phyloP scores from a whole-genome alignment of 352 stramenopile species.

The Globisporangium mamillatum region DNA sequence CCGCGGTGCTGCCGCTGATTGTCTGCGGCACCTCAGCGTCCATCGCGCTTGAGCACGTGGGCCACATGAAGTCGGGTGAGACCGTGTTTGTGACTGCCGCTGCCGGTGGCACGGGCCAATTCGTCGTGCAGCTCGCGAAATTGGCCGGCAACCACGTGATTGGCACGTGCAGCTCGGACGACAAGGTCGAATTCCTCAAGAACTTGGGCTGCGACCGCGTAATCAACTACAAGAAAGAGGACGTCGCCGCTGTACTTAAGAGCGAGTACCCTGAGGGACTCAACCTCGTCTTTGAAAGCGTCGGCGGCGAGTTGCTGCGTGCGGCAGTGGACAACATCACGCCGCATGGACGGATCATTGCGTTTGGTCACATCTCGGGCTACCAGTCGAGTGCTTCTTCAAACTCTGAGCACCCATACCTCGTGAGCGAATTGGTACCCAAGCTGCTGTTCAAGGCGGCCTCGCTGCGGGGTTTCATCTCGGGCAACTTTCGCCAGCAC shows the following conservation, averaged over 20 bases:
- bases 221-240: constrained; percentile 87
- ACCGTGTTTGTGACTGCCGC: constrained; percentile 61
- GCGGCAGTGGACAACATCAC: constrained; percentile 56
- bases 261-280: constrained; percentile 67
- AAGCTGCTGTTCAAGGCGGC: constrained; percentile 25
- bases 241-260: constrained; percentile 51
- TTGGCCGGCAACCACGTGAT: constrained; percentile 80
- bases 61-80: constrained; percentile 55
- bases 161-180: constrained; percentile 74
- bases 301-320: constrained; percentile 55
- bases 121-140: constrained; percentile 84
- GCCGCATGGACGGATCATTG: constrained; percentile 51
- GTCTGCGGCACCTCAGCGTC: constrained; percentile 41
- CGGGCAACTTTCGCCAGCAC: constrained; percentile 36
- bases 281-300: constrained; percentile 65
- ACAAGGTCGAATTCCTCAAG: constrained; percentile 82
- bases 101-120: constrained; percentile 78
- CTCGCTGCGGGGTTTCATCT: constrained; percentile 53
- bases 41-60: constrained; percentile 49
- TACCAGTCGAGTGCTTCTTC: constrained; percentile 26
- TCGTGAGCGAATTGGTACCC: constrained; percentile 14
- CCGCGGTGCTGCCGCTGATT: constrained; percentile 31
- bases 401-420: neutral
- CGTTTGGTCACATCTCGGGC: constrained; percentile 54
- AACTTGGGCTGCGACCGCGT: constrained; percentile 67